phyloP scores from a whole-genome alignment of 352 stramenopile species.

The Pythium aristosporum region DNA sequence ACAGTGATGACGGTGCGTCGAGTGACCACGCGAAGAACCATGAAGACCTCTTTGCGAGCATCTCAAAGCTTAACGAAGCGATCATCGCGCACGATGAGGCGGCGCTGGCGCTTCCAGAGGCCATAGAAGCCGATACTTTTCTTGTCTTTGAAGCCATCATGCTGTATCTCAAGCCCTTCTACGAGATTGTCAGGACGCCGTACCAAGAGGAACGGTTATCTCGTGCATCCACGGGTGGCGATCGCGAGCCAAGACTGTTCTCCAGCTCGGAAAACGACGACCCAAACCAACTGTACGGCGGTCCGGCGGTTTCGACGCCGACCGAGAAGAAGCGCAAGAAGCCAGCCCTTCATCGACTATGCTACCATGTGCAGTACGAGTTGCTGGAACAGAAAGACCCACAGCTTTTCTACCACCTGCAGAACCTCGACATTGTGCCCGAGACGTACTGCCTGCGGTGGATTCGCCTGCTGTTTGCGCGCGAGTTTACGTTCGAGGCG shows the following conservation, averaged over 20 bases:
- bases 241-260: slow-evolving; percentile 27
- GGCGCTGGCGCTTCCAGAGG: slow-evolving; percentile 31
- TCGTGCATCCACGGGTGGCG: not conserved
- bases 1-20: slow-evolving; percentile 2
- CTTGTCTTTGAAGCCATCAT: slow-evolving; percentile 75
- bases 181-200: slow-evolving; percentile 58
- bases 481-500: slow-evolving; percentile 68
- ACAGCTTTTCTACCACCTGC: slow-evolving; percentile 77
- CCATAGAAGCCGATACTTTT: slow-evolving; percentile 65
- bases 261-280: slow-evolving; percentile 32
- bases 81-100: slow-evolving; percentile 8
- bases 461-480: slow-evolving; percentile 76
- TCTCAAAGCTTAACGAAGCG: slow-evolving; percentile 1
- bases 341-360: slow-evolving; percentile 61
- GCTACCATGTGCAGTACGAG: slow-evolving; percentile 74
- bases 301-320: slow-evolving; percentile 9
- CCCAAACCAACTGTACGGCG: slow-evolving; percentile 26
- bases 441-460: slow-evolving; percentile 83
- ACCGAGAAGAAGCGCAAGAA: slow-evolving; percentile 29
- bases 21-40: slow-evolving; percentile 2
- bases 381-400: slow-evolving; percentile 74
- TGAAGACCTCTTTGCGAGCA: slow-evolving; percentile 24
- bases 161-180: slow-evolving; percentile 78
- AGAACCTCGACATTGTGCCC: slow-evolving; percentile 77
- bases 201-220: slow-evolving; percentile 21